phyloP scores from a whole-genome alignment of 148 eudicot species.

The Cornus kousa region DNA sequence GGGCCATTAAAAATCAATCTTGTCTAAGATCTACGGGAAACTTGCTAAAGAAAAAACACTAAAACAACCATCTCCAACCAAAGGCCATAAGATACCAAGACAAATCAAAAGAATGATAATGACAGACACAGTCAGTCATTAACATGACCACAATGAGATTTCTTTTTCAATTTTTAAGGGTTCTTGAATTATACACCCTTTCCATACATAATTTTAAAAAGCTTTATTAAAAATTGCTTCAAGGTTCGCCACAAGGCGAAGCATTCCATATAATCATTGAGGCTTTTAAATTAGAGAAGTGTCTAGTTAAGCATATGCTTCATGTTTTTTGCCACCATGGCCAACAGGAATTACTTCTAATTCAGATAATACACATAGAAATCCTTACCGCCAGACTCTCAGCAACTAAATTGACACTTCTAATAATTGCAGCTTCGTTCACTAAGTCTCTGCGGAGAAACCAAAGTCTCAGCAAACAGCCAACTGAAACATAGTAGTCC shows the following conservation, averaged over 20 bases:
- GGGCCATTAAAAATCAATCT: neutral
- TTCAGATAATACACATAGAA: neutral
- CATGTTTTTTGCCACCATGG: neutral
- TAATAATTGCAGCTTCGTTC: constrained; percentile 60
- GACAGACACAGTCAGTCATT: neutral
- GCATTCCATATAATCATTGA: neutral
- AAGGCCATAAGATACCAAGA: neutral
- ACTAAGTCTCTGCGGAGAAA: constrained; percentile 55
- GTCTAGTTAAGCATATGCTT: too few species aligned
- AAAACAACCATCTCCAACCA: too few species aligned
- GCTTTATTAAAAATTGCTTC: neutral
- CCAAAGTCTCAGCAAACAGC: constrained; percentile 8
- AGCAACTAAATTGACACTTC: constrained; percentile 84
- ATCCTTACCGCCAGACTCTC: constrained; percentile 91
- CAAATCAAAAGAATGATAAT: neutral
- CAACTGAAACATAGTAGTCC: neutral
- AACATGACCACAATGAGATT: neutral
- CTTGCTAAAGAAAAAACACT: too few species aligned
- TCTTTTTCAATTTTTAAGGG: too few species aligned
- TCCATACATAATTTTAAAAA: neutral
- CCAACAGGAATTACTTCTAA: neutral
- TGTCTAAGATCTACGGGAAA: too few species aligned
- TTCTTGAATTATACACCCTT: too few species aligned
- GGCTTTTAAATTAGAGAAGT: too few species aligned
- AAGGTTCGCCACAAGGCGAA: neutral